Percentiles rank a stretch among this genome's conserved stretches.
phyloP scores from a whole-genome alignment of 2,329 filamentous ascomycete species.

The Curvularia eragrostidis region DNA sequence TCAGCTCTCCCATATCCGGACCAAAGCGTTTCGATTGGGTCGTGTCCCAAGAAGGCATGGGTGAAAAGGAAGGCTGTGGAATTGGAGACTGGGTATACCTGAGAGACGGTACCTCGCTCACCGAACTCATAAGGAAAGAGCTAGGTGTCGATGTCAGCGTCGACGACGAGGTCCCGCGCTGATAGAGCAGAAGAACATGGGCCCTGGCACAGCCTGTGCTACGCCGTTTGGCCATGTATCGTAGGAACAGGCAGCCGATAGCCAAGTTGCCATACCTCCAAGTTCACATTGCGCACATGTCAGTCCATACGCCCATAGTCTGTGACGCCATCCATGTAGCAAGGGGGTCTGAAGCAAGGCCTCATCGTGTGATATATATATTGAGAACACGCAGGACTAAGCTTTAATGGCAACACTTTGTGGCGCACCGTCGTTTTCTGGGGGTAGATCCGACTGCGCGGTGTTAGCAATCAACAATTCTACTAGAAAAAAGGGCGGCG shows the following conservation, averaged over 20 bases:
- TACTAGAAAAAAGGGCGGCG: slow-evolving; percentile 2
- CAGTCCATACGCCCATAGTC: slow-evolving; percentile 21
- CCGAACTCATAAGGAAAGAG: slow-evolving; percentile 75
- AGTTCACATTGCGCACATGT: slow-evolving; percentile 3
- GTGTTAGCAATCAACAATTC: slow-evolving; percentile 5
- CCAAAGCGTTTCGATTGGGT: slow-evolving; percentile 97
- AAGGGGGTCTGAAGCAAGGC: not conserved
- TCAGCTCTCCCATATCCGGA: slow-evolving; percentile 87
- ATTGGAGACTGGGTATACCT: slow-evolving; percentile 85
- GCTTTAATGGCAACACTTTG: slow-evolving; percentile 36
- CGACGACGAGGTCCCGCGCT: slow-evolving; percentile 42
- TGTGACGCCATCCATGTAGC: slow-evolving; percentile 21
- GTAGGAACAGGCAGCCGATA: slow-evolving; percentile 7
- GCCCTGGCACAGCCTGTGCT: not conserved
- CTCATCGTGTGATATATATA: not conserved
- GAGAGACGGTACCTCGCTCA: slow-evolving; percentile 79
- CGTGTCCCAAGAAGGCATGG: slow-evolving; percentile 71
- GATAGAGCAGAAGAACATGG: slow-evolving; percentile 14
- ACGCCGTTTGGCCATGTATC: not conserved
- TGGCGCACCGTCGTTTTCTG: slow-evolving; percentile 34
- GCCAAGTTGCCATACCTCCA: slow-evolving; percentile 5
- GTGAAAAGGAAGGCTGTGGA: slow-evolving; percentile 79
- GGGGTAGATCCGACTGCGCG: slow-evolving; percentile 42
- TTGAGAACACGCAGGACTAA: slow-evolving; percentile 16
- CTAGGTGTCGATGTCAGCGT: slow-evolving; percentile 66